Evolutionary conservation across 805 yeast species (phyloP).

Genomic region (Yarrowia sp.): DNA sequence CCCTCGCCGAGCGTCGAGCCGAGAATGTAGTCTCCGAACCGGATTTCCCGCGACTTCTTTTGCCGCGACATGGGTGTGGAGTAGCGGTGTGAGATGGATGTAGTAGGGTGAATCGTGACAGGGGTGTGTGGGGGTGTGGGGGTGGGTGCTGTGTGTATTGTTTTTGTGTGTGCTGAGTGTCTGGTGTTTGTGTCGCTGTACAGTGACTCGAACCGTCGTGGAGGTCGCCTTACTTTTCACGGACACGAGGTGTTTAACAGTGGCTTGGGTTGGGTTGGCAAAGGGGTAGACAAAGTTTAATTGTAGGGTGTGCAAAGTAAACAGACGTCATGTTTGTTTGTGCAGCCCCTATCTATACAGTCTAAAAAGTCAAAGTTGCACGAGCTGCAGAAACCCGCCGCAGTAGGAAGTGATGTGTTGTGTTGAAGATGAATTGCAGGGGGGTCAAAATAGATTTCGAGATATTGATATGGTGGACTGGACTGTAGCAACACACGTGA

Average conservation of each 20-base stretch:
- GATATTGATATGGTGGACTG: too few species aligned
- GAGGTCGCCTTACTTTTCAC: too few species aligned
- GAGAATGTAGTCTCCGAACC: conserved; percentile 85
- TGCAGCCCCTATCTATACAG: conserved; percentile 27
- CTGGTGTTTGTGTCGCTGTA: too few species aligned
- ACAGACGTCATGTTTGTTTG: conserved; percentile 26
- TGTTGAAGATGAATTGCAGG: neutral
- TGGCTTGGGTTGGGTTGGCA: neutral
- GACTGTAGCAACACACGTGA: too few species aligned
- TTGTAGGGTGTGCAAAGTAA: neutral
- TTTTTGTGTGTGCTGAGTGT: neutral
- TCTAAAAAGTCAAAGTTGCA: conserved; percentile 2
- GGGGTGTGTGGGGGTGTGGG: neutral
- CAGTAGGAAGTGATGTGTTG: conserved; percentile 3
- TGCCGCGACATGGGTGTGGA: neutral
- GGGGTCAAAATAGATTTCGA: neutral
- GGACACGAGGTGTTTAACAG: conserved; percentile 19
- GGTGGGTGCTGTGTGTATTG: neutral
- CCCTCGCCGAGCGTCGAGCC: conserved; percentile 98
- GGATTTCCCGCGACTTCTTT: conserved; percentile 37
- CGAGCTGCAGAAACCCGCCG: neutral
- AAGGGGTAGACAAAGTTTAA: conserved; percentile 21
- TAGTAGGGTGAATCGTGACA: neutral
- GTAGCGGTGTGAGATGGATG: neutral
- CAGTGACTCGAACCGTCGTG: too few species aligned